phyloP scores from a whole-genome alignment of 176 grass and related monocot species.

The Eremochloa ophiuroides region DNA sequence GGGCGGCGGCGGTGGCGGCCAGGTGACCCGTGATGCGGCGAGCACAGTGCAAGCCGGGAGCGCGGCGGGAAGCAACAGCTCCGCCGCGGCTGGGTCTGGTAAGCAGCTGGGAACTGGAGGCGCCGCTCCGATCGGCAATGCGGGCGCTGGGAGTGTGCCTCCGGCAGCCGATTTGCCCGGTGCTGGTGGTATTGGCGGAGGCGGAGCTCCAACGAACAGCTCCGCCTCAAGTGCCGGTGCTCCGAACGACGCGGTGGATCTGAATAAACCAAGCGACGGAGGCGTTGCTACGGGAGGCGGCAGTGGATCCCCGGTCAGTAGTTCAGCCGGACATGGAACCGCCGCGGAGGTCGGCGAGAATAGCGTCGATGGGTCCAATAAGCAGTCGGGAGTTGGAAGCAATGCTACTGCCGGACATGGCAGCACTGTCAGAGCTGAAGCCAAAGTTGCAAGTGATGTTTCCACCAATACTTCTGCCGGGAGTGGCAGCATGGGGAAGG shows the following conservation, averaged over 20 bases:
- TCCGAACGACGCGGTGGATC: not conserved
- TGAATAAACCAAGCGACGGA: not conserved
- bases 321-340: not conserved
- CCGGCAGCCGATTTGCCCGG: not conserved
- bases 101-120: conserved; percentile 19
- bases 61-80: not conserved
- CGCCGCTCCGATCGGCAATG: conserved; percentile 34
- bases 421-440: not conserved
- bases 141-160: not conserved
- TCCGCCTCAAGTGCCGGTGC: conserved; percentile 5
- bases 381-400: conserved; percentile 8
- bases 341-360: not conserved
- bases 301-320: conserved; percentile 20
- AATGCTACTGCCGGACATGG: conserved; percentile 1
- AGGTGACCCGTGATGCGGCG: conserved; percentile 8
- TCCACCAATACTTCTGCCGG: conserved; percentile 10
- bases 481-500: not conserved
- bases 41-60: not conserved
- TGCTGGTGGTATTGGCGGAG: not conserved
- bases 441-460: not conserved
- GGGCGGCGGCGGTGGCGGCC: not conserved
- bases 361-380: not conserved
- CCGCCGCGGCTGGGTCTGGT: not conserved
- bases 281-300: conserved; percentile 2
- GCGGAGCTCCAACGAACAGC: not conserved